Base-by-base conservation (phyloP, 1,139 yeast species). In the Zygosaccharomyces pseudobailii region DNA sequence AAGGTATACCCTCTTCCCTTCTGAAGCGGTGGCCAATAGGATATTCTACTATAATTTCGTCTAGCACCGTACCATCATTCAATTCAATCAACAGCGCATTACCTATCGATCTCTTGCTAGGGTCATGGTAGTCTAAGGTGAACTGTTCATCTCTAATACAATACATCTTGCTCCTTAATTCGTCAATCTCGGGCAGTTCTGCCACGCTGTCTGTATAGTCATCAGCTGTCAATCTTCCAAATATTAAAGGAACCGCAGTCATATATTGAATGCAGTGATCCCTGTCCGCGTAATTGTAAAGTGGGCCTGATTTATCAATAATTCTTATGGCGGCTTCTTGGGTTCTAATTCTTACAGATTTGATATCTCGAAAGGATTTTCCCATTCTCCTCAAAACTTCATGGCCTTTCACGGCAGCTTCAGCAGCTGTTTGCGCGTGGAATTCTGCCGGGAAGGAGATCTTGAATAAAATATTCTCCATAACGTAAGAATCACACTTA, bases 341-440 rank as follows among this genome's bases (percentile, higher is more conserved):
- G 43, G 84, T 78, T 55, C 77, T 70, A 57, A 78, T 76, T 45
- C 71, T 69, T 49, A 79, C 64, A 24, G 69, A 66, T 57, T 72
- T 70, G 57, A 78, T 77, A 56, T 79, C 82, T 44, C 72, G 73
- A 47, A 69, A 63, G 9, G 75, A 58, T 61, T 72, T 70, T 20
- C 79, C 79, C 48, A 66, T 52, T 7, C 58, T 61, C 45, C 62
- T 57, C 54, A 78, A 66, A 46, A 63, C 57, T 42, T 61, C 53
- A 58, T 74, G 70, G 19, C 75, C 67, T 21, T 69, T 72, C 65
- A 78, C 58, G 34, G 83, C 76, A 34, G 79, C 80, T 59, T 78
- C 84, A 27, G 73, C 82, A 10, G 83, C 83, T 33, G 83, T 78
- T 63, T 78, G 84, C n/a, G 83, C 82, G 59, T 79, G 84, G 66